A percentile compares a stretch with the other conserved stretches of the same genome.
phyloP scores from a whole-genome alignment of 805 yeast genomes.

The Yarrowia yakushimensis region DNA sequence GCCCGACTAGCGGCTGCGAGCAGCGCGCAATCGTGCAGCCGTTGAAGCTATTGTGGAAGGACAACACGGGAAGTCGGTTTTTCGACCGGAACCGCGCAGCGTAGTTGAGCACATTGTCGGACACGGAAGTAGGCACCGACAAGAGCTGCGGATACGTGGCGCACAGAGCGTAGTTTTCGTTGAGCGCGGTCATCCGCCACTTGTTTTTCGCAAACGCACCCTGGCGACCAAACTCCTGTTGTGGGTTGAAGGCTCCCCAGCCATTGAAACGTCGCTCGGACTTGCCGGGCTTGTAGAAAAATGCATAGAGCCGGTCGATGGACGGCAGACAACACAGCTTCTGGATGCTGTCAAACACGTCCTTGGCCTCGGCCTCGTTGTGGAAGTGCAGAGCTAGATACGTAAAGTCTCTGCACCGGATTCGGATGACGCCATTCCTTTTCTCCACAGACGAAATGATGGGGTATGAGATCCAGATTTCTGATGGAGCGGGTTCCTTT shows the following conservation, averaged over 20 bases:
- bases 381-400: constrained; percentile 72
- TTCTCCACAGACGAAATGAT: constrained; percentile 51
- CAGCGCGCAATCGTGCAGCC: constrained; percentile 77
- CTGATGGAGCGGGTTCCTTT: constrained; percentile 42
- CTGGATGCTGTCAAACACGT: constrained; percentile 69
- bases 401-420: constrained; percentile 82
- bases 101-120: constrained; percentile 78
- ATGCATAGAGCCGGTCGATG: constrained; percentile 70
- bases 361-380: constrained; percentile 55
- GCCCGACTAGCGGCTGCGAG: constrained; percentile 88
- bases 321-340: constrained; percentile 55
- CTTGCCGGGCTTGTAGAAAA: constrained; percentile 68
- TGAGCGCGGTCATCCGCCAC: constrained; percentile 73
- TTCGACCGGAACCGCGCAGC: constrained; percentile 86
- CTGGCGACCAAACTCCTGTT: constrained; percentile 68
- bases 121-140: constrained; percentile 69
- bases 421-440: constrained; percentile 50
- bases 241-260: constrained; percentile 67
- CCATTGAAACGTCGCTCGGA: constrained; percentile 62
- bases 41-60: constrained; percentile 66
- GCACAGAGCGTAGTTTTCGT: constrained; percentile 59
- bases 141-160: constrained; percentile 68
- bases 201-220: constrained; percentile 46
- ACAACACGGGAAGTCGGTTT: constrained; percentile 73
- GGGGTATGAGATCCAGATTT: constrained; percentile 91